Percentiles rank a stretch among this genome's conserved stretches.
phyloP scores from a whole-genome alignment of 441 rosid genomes.

The Pelargonium myrrhifolium region DNA sequence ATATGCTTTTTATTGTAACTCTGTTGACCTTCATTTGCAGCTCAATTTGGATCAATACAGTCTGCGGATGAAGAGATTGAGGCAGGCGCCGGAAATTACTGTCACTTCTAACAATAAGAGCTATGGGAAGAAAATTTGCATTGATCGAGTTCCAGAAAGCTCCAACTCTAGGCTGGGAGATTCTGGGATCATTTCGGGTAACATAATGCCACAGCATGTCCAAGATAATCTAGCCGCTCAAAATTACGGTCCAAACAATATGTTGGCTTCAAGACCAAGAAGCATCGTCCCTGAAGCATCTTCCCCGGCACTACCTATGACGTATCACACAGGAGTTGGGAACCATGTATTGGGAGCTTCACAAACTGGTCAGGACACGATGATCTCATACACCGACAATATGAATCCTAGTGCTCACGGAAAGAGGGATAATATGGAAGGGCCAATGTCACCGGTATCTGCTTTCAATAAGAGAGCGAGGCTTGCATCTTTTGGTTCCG shows the following conservation, averaged over 20 bases:
- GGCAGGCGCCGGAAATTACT: constrained; percentile 56
- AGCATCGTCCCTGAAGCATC: constrained; percentile 45
- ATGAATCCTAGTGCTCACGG: constrained; percentile 45
- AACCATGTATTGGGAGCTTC: constrained; percentile 43
- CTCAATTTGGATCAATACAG: constrained; percentile 58
- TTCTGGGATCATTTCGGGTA: constrained; percentile 40
- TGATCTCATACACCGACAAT: constrained; percentile 50
- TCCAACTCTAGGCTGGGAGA: constrained; percentile 46
- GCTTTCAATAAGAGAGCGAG: constrained; percentile 58
- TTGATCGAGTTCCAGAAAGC: constrained; percentile 63
- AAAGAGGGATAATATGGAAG: constrained; percentile 73
- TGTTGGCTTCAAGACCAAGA: constrained; percentile 45
- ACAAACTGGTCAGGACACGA: constrained; percentile 61
- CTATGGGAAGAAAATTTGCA: constrained; percentile 74
- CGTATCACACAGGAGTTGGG: constrained; percentile 46
- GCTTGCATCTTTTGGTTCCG: constrained; percentile 39
- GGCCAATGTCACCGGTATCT: constrained; percentile 56
- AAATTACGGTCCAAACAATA: constrained; percentile 43
- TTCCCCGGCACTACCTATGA: constrained; percentile 41
- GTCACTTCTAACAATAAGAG: constrained; percentile 52
- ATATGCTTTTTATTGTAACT: constrained; percentile 8
- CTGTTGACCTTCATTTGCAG: constrained; percentile 36
- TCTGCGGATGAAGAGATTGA: constrained; percentile 62
- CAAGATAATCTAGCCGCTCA: constrained; percentile 51
- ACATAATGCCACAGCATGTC: constrained; percentile 43